Percentiles rank a stretch among this genome's conserved stretches.
Conservation (phyloP, 73 alveolate genomes). For the Tetrahymena thermophila region DNA sequence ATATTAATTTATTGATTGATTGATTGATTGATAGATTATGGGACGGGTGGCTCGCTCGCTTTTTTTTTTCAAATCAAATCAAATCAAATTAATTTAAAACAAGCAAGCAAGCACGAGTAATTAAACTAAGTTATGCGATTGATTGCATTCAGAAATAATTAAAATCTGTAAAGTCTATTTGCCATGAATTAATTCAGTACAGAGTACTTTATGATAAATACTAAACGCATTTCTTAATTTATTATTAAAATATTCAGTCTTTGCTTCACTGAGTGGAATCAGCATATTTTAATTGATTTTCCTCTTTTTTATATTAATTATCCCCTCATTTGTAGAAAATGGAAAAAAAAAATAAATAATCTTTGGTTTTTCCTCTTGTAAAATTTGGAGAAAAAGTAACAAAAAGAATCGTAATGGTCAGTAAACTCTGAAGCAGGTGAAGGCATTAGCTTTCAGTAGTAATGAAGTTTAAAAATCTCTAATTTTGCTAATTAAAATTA, state of each 20-base stretch:
- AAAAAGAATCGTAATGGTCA: background rate
- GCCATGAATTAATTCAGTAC: background rate
- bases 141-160: background rate
- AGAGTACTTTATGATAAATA: background rate
- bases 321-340: too few species aligned
- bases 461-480: background rate
- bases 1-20: too few species aligned
- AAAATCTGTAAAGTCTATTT: background rate
- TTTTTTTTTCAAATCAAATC: background rate
- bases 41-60: background rate
- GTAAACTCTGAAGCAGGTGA: background rate
- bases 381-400: too few species aligned
- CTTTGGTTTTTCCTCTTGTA: background rate
- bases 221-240: background rate
- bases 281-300: background rate
- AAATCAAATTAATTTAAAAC: background rate
- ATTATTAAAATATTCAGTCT: background rate
- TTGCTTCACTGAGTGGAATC: background rate
- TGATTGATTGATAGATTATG: background rate
- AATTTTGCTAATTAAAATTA: background rate
- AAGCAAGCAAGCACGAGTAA: background rate
- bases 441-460: background rate
- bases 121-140: background rate
- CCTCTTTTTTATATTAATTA: background rate
- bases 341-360: too few species aligned